Conservation (phyloP, 768 basidiomycete species). For the Tubosaeta sp. region DNA sequence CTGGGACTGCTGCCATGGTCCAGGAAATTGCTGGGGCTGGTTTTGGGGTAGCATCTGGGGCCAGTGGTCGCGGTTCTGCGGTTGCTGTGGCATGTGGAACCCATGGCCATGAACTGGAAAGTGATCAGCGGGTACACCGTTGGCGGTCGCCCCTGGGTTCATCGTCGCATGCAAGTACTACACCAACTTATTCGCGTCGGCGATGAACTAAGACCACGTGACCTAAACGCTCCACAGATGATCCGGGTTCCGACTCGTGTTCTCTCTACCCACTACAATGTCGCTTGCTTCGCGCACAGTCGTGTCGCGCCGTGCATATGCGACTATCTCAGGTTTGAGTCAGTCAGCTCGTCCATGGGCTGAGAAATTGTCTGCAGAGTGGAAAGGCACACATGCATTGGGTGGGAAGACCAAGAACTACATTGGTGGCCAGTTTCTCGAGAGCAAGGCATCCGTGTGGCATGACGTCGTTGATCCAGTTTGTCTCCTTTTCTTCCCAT, state of each 20-base stretch:
- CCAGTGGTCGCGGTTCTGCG: slow-evolving; percentile 20
- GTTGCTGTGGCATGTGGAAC: slow-evolving; percentile 19
- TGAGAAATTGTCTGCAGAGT: slow-evolving; percentile 65
- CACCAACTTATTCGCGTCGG: not conserved
- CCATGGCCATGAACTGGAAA: slow-evolving; percentile 11
- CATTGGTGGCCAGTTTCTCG: slow-evolving; percentile 85
- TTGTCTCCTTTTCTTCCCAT: slow-evolving; percentile 25
- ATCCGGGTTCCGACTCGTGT: slow-evolving; percentile 4
- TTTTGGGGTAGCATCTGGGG: slow-evolving; percentile 25
- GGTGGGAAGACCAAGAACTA: slow-evolving; percentile 92
- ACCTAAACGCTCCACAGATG: not conserved
- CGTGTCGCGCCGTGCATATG: slow-evolving; percentile 34
- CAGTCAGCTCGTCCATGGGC: slow-evolving; percentile 57
- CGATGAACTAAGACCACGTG: slow-evolving; percentile 9
- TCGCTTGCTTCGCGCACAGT: slow-evolving; percentile 13
- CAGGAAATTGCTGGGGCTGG: slow-evolving; percentile 27
- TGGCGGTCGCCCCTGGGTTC: slow-evolving; percentile 14
- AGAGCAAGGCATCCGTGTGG: slow-evolving; percentile 76
- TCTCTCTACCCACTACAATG: slow-evolving; percentile 16
- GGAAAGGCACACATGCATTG: slow-evolving; percentile 83
- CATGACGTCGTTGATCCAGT: slow-evolving; percentile 90
- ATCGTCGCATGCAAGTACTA: slow-evolving; percentile 7
- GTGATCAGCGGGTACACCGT: slow-evolving; percentile 14
- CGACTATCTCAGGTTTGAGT: slow-evolving; percentile 49
- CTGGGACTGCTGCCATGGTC: slow-evolving; percentile 32